A percentile compares a stretch with the other conserved stretches of the same genome.
Conservation (phyloP, 2,329 filamentous ascomycete genomes). For the Calonectria hongkongensis region DNA sequence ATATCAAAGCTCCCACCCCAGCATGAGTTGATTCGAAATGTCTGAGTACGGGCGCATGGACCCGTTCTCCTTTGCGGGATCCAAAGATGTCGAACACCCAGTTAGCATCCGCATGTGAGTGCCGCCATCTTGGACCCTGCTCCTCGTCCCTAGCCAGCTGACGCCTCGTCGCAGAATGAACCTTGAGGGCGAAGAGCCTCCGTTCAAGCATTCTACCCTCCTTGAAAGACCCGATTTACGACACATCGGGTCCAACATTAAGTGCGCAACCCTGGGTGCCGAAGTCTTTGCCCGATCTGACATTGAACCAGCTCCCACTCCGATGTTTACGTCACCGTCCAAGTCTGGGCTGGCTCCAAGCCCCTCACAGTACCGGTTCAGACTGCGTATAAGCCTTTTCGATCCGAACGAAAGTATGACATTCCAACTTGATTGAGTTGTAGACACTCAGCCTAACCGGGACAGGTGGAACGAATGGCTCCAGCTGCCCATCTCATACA, state of each 20-base stretch:
- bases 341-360: slow-evolving; percentile 97
- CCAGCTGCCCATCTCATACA: slow-evolving; percentile 88
- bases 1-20: slow-evolving; percentile 31
- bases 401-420: slow-evolving; percentile 77
- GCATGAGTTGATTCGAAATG: slow-evolving; percentile 59
- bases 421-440: not conserved
- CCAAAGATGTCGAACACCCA: slow-evolving; percentile 86
- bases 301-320: slow-evolving; percentile 78
- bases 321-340: slow-evolving; percentile 93
- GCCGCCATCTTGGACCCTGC: not conserved
- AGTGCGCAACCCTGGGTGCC: slow-evolving; percentile 63
- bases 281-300: slow-evolving; percentile 44
- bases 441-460: slow-evolving; percentile 39
- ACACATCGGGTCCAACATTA: slow-evolving; percentile 90
- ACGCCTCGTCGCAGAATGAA: slow-evolving; percentile 64
- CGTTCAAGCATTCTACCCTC: slow-evolving; percentile 78
- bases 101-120: slow-evolving; percentile 78
- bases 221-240: slow-evolving; percentile 86
- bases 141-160: slow-evolving; percentile 34
- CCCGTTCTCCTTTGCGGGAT: slow-evolving; percentile 95
- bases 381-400: slow-evolving; percentile 94
- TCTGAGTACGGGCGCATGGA: slow-evolving; percentile 80
- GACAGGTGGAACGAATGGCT: slow-evolving; percentile 97
- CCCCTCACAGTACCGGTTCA: slow-evolving; percentile 93
- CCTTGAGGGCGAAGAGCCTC: slow-evolving; percentile 66